Percentiles rank a stretch among this genome's conserved stretches.
Evolutionary conservation across 345 rosid species (phyloP).

Genomic region (Excoecaria agallocha): DNA sequence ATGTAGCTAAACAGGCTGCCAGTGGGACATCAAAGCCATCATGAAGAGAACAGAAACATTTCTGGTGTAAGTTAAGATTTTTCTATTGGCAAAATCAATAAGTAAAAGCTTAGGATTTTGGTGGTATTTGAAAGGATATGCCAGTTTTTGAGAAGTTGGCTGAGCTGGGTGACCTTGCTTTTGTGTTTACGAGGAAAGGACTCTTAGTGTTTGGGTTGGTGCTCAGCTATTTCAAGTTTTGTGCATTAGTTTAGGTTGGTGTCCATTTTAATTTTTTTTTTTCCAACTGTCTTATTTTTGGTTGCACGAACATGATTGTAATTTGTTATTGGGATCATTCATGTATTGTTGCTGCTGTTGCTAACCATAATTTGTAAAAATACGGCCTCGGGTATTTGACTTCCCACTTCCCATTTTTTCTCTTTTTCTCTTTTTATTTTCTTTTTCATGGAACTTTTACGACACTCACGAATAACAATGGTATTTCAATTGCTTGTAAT

Average conservation of each 20-base stretch:
- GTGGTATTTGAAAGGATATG: neutral
- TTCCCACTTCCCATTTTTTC: no score
- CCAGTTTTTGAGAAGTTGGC: neutral
- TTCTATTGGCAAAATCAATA: constrained; percentile 1
- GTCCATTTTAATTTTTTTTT: neutral
- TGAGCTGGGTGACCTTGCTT: neutral
- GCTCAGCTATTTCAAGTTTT: neutral
- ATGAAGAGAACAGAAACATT: constrained; percentile 10
- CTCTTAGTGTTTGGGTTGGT: neutral
- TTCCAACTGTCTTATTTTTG: neutral
- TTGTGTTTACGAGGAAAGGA: neutral
- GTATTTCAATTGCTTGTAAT: no score
- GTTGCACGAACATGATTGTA: constrained; percentile 15
- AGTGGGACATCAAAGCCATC: constrained; percentile 35
- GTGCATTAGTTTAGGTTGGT: constrained; percentile 6
- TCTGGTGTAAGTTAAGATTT: constrained; percentile 12
- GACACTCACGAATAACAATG: no score
- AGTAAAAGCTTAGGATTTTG: neutral
- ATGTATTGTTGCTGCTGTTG: constrained; percentile 4
- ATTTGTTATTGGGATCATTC: constrained; percentile 9
- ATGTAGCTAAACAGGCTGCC: constrained; percentile 84
- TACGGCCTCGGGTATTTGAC: neutral
- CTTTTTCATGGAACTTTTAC: neutral
- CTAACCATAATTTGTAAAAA: neutral
- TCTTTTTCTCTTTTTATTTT: neutral